Evolutionary conservation across 495 filamentous ascomycete species (phyloP).

Genomic region (Aspergillus carlsbadensis): DNA sequence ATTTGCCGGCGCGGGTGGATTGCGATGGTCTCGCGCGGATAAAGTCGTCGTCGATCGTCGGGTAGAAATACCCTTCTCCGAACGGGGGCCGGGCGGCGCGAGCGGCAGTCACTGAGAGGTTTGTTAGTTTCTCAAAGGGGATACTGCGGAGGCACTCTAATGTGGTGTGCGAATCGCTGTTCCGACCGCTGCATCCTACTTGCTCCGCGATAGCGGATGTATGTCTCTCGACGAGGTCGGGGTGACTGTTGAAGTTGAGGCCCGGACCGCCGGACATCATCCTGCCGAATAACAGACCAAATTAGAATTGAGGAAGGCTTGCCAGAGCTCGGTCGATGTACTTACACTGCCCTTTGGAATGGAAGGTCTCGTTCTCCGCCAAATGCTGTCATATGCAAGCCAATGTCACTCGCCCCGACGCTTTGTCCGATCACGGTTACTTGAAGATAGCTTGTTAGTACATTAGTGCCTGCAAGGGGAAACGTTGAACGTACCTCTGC

Average conservation of each 20-base stretch:
- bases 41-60: conserved; percentile 41
- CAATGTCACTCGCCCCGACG: conserved; percentile 35
- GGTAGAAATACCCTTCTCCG: conserved; percentile 30
- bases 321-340: neutral
- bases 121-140: conserved; percentile 29
- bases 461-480: neutral
- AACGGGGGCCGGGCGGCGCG: conserved; percentile 24
- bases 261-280: conserved; percentile 46
- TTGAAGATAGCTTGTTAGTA: neutral
- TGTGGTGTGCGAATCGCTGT: conserved; percentile 15
- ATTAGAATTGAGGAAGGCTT: no score
- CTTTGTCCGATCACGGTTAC: conserved; percentile 31
- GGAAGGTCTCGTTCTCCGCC: conserved; percentile 21
- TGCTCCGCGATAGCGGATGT: conserved; percentile 31
- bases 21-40: conserved; percentile 35
- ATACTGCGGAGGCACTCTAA: conserved; percentile 32
- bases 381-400: conserved; percentile 40
- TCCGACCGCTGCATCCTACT: conserved; percentile 18
- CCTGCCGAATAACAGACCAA: no score
- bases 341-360: conserved; percentile 16
- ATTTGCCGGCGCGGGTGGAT: conserved; percentile 30
- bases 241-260: conserved; percentile 39
- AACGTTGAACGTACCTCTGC: conserved; percentile 16
- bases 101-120: conserved; percentile 22
- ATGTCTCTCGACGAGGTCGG: conserved; percentile 32